These are phyloP conservation scores for Leccinum solheimii DNA, from an alignment of 1,284 basidiomycete species.

Conservation along the genomic window DNA sequence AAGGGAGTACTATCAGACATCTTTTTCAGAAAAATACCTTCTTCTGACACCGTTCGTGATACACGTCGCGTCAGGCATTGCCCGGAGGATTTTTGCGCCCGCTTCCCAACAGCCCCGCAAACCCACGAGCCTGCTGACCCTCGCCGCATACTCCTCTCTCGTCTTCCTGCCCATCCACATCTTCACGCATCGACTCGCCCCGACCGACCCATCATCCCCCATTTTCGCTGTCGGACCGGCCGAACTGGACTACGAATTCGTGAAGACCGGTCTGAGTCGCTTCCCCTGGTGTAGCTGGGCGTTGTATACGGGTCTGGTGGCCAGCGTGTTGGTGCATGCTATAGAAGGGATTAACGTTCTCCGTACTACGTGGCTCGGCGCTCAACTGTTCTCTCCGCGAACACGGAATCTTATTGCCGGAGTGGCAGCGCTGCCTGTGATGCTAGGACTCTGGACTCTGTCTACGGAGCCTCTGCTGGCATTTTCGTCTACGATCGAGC, in stretches of 20 bases:
- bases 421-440: constrained; percentile 46
- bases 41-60: constrained; percentile 58
- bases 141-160: constrained; percentile 56
- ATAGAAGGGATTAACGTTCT: constrained; percentile 58
- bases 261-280: constrained; percentile 58
- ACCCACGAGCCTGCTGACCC: constrained; percentile 46
- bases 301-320: constrained; percentile 59
- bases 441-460: constrained; percentile 54
- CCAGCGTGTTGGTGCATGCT: constrained; percentile 52
- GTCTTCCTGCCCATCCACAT: constrained; percentile 65
- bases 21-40: constrained; percentile 62
- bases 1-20: constrained; percentile 76
- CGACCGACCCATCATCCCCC: constrained; percentile 42
- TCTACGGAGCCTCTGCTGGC: constrained; percentile 58
- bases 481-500: constrained; percentile 48
- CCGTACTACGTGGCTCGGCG: constrained; percentile 42
- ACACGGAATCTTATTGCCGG: constrained; percentile 37
- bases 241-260: constrained; percentile 75
- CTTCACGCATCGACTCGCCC: constrained; percentile 54
- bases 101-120: constrained; percentile 38
- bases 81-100: constrained; percentile 53
- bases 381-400: constrained; percentile 15
- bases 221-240: constrained; percentile 62
- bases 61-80: constrained; percentile 55
- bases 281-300: constrained; percentile 64